Base-by-base conservation (phyloP, 306 rosid species). In the Citrullus mucosospermus region DNA sequence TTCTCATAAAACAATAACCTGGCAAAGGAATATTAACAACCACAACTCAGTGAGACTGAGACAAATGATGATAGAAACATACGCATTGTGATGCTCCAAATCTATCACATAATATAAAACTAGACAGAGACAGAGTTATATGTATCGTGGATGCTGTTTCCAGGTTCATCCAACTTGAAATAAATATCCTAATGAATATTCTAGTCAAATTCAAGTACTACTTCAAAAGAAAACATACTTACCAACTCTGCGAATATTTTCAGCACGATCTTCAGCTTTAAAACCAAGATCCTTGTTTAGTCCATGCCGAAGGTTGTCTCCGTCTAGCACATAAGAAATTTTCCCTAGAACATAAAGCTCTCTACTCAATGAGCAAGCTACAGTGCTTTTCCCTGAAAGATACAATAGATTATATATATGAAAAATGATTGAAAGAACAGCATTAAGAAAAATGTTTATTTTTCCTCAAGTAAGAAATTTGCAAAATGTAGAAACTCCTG, bases 281-380 rank as follows among this genome's bases (percentile, higher is more conserved):
- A 92, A 92, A 79, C 93, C 82, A 74, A 92, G 96, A 82, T 90
- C 88, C 80, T 87, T 89, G 83, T 89, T 92, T 69, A 92, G 83
- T 81, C 97, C 96, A 87, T 92, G 93, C 70, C 97, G 88, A 81
- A 92, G 92, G 81, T 92, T 90, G 83, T 92, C 97, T 76, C 97
- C 97, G 79, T 92, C 97, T 79, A 92, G 97, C 71, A 90, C 80
- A 79, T 92, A 92, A 38, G 97, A 87, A 61, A 92, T 82, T 78
- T 89, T 92, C 48, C 92, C 96, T 83, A 81, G 89, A 8, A 81
- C 71, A 78, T 92, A 76, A 57, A 92, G 85, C 75, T 88, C 93
- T 73, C 90, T 86, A 80, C 93, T 87, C 50, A 90, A 51, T 57
- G 93, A 83, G 84, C 92, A 92, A 6, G 97, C 93, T 78, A 92